These are phyloP conservation scores for Miscanthus lutarioriparius DNA, from an alignment of 176 grass and related monocot genomes.

Conservation along the genomic window DNA sequence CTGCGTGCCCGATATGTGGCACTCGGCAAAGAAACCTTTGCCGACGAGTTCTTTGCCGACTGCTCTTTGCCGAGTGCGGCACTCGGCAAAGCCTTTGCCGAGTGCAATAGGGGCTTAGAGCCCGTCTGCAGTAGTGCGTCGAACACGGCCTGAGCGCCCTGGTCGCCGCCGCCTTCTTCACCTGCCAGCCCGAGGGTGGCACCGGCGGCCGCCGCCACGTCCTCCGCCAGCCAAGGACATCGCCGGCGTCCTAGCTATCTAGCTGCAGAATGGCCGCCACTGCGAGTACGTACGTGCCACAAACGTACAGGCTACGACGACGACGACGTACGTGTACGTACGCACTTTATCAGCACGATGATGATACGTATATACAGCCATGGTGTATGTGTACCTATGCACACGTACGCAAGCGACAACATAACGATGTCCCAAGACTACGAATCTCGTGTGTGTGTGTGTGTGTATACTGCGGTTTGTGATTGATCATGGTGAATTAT, in stretches of 20 bases:
- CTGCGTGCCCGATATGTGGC: too few species aligned
- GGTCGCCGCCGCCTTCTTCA: constrained; percentile 55
- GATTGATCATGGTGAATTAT: not conserved
- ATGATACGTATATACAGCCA: not conserved
- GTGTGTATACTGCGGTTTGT: not conserved
- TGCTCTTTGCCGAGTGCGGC: too few species aligned
- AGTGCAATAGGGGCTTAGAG: too few species aligned
- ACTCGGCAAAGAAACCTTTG: too few species aligned
- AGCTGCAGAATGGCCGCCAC: not conserved
- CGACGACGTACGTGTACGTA: not conserved
- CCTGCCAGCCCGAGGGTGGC: constrained; percentile 55
- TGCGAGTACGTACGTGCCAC: not conserved
- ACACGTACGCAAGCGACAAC: not conserved
- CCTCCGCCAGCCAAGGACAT: not conserved
- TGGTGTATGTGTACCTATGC: not conserved
- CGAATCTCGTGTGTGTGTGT: not conserved
- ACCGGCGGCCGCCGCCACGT: constrained; percentile 44
- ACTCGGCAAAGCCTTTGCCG: too few species aligned
- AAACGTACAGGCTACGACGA: not conserved
- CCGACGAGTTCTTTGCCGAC: too few species aligned
- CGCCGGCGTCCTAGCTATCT: not conserved
- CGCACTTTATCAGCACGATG: too few species aligned
- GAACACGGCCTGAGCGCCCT: constrained; percentile 34
- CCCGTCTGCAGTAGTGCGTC: too few species aligned
- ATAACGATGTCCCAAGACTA: not conserved